Evolutionary conservation across 2,329 filamentous ascomycete genomes (phyloP), one percentile per base, ranked within the genome.

Genomic region (Aspergillus arachidicola): DNA sequence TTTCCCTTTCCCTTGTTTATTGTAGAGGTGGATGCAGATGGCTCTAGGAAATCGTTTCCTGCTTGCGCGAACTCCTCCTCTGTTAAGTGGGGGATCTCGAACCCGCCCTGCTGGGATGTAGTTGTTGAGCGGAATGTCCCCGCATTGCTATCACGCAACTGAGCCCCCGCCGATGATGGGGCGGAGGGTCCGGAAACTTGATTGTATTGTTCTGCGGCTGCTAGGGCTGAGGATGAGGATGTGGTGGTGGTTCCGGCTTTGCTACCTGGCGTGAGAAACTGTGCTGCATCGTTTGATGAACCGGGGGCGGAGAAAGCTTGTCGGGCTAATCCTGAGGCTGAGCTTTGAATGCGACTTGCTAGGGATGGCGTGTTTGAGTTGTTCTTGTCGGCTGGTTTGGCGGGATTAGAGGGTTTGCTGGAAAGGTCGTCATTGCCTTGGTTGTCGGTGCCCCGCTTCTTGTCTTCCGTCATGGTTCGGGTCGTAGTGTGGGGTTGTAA

Each of bases 261-360:
- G 62, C 68, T 61, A 70, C 65, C 66, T 65, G 67, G 63, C 45
- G 36, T 70, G 62, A 68, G 64, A 16, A 69, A 53, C 16, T 70
- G 65, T 11, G 69, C 68, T 21, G 71, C 58, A 62, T 74, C 71
- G 23, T 64, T 57, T 3, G 69, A 63, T 11, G 71, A 57, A 26
- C 59, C 56, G 4, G 72, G 64, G 26, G 68, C 60, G 50, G 63
- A 66, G 53, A 80, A 73, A n/a, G 72, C 67, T 65, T 72, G 73
- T 26, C 71, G 70, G 26, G 76, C 66, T 34, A 81, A 72, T 0
- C 72, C 71, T 14, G 68, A 71, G 34, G 79, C 79, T 30, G 79
- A 81, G 56, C 70, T 68, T 59, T 75, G 72, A 48, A 75, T 73
- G 30, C 70, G 69, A 58, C 48, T 59, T 19, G 73, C 57, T 19